Conservation (phyloP, 2,329 filamentous ascomycete genomes). For the Curvularia hawaiiensis region DNA sequence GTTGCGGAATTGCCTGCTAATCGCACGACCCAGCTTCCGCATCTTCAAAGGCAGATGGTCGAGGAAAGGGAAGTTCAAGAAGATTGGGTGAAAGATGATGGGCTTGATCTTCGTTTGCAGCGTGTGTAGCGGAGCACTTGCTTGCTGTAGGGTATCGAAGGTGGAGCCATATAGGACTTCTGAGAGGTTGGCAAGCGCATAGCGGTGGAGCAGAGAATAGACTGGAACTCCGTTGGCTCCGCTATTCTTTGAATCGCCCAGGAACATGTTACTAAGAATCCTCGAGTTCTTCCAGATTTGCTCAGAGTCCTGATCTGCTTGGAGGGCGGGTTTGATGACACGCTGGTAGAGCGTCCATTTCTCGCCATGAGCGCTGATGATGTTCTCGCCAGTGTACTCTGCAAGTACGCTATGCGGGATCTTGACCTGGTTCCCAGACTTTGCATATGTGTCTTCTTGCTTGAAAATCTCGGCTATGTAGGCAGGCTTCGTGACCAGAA, state of each 20-base stretch:
- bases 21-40: conserved; percentile 25
- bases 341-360: conserved; percentile 39
- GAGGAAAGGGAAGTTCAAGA: conserved; percentile 35
- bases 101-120: conserved; percentile 35
- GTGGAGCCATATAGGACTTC: conserved; percentile 39
- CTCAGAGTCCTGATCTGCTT: conserved; percentile 32
- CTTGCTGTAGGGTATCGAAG: conserved; percentile 32
- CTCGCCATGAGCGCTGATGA: conserved; percentile 41
- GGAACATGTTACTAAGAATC: conserved; percentile 35
- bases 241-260: conserved; percentile 31
- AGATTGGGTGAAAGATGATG: conserved; percentile 34
- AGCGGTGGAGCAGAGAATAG: conserved; percentile 44
- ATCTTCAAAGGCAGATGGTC: conserved; percentile 28
- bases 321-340: conserved; percentile 40
- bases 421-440: conserved; percentile 41
- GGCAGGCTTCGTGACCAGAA: conserved; percentile 53
- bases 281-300: conserved; percentile 33
- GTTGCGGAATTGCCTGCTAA: conserved; percentile 28
- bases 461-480: conserved; percentile 50
- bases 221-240: conserved; percentile 32
- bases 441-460: conserved; percentile 39
- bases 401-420: conserved; percentile 40
- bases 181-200: conserved; percentile 46
- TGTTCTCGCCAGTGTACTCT: conserved; percentile 41
- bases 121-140: conserved; percentile 26